Conservation (phyloP, 1,284 basidiomycete genomes). For the Fomitopsis schrenkii region DNA sequence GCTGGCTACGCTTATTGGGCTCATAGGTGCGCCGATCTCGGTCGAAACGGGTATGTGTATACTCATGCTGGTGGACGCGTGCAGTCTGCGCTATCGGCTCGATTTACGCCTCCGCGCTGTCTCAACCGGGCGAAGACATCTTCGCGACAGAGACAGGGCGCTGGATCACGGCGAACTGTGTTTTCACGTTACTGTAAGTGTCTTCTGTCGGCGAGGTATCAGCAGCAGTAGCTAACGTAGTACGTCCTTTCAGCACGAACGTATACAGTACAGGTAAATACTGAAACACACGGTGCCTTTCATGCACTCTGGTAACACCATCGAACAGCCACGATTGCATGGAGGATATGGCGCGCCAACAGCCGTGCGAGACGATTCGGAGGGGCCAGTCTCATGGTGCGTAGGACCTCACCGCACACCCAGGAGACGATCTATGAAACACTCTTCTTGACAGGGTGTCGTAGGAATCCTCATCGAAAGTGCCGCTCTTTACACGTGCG, state of each 20-base stretch:
- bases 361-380: neutral
- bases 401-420: neutral
- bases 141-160: neutral
- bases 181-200: constrained; percentile 2
- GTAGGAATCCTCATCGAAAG: neutral
- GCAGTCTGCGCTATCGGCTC: constrained; percentile 4
- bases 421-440: neutral
- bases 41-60: too few species aligned
- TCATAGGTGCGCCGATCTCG: neutral
- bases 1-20: neutral
- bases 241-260: neutral
- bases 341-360: neutral
- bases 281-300: too few species aligned
- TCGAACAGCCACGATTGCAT: neutral
- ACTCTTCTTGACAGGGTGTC: neutral
- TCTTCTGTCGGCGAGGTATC: neutral
- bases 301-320: neutral
- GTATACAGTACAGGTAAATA: neutral
- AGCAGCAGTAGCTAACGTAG: neutral
- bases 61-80: neutral
- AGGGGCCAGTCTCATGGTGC: neutral
- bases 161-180: constrained; percentile 5
- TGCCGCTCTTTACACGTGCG: constrained; percentile 2
- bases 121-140: neutral
- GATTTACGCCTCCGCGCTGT: neutral